A percentile compares a stretch with the other conserved stretches of the same genome.
phyloP scores from a whole-genome alignment of 2,329 filamentous ascomycete genomes.

The Aphanoascus verrucosus region DNA sequence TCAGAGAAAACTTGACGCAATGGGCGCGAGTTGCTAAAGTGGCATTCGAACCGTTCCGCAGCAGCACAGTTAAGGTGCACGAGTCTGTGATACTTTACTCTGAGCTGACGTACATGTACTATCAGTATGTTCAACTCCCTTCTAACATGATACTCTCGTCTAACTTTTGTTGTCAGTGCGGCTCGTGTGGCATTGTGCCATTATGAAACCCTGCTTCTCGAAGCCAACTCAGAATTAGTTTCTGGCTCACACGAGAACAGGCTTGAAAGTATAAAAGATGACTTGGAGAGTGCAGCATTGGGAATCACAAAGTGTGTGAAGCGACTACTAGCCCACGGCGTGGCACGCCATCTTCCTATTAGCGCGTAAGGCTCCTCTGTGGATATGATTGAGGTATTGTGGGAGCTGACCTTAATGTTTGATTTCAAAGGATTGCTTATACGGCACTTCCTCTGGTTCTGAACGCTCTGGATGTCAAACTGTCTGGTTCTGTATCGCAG shows the following conservation, averaged over 20 bases:
- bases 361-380: slow-evolving; percentile 33
- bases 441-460: slow-evolving; percentile 31
- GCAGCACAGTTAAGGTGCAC: slow-evolving; percentile 20
- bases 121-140: slow-evolving; percentile 33
- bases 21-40: slow-evolving; percentile 34
- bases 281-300: slow-evolving; percentile 38
- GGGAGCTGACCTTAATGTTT: background rate
- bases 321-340: slow-evolving; percentile 38
- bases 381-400: background rate
- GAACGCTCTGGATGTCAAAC: slow-evolving; percentile 32
- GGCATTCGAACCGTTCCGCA: slow-evolving; percentile 1
- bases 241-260: slow-evolving; percentile 34
- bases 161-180: slow-evolving; percentile 24
- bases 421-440: slow-evolving; percentile 22
- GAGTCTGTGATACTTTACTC: slow-evolving; percentile 39
- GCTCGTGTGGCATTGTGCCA: slow-evolving; percentile 39
- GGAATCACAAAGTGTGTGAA: slow-evolving; percentile 40
- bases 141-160: background rate
- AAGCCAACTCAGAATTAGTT: slow-evolving; percentile 27
- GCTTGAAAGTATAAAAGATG: slow-evolving; percentile 22
- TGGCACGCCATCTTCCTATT: slow-evolving; percentile 40
- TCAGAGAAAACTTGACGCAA: slow-evolving; percentile 29
- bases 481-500: slow-evolving; percentile 29
- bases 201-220: slow-evolving; percentile 38
- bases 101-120: slow-evolving; percentile 44